phyloP scores from a whole-genome alignment of 768 basidiomycete genomes.

The Hygrophorus russula region DNA sequence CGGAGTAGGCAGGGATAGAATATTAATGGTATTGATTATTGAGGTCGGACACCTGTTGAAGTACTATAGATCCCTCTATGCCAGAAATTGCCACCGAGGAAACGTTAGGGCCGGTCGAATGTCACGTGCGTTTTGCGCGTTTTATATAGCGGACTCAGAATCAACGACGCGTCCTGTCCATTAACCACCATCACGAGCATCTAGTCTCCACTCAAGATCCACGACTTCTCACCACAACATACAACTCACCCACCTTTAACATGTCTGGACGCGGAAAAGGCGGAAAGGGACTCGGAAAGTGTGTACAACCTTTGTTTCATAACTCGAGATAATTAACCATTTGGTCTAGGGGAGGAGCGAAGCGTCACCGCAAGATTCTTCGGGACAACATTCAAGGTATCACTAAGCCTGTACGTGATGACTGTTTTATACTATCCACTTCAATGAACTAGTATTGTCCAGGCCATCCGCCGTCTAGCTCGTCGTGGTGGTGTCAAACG shows the following conservation, averaged over 20 bases:
- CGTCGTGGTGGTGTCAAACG: constrained; percentile 42
- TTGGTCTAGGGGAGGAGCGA: constrained; percentile 50
- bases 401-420: constrained; percentile 30
- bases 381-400: constrained; percentile 50
- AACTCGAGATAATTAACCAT: not conserved
- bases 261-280: constrained; percentile 76
- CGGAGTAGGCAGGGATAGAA: not conserved
- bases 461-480: constrained; percentile 41
- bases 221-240: not conserved
- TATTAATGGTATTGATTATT: not conserved
- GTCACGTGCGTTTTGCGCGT: not conserved
- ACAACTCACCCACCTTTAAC: constrained; percentile 9
- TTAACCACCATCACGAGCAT: constrained; percentile 6
- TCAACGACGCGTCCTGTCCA: constrained; percentile 5
- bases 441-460: not conserved
- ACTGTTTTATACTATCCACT: not conserved
- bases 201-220: constrained; percentile 2
- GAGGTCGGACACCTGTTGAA: too few species aligned
- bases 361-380: constrained; percentile 69
- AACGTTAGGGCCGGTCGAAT: not conserved
- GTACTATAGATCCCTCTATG: too few species aligned
- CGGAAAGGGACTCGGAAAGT: constrained; percentile 55
- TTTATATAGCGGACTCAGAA: not conserved
- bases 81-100: too few species aligned
- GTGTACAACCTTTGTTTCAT: not conserved